These are phyloP conservation scores for Thalassia testudinum DNA, from an alignment of 116 monocot species.

Conservation along the genomic window DNA sequence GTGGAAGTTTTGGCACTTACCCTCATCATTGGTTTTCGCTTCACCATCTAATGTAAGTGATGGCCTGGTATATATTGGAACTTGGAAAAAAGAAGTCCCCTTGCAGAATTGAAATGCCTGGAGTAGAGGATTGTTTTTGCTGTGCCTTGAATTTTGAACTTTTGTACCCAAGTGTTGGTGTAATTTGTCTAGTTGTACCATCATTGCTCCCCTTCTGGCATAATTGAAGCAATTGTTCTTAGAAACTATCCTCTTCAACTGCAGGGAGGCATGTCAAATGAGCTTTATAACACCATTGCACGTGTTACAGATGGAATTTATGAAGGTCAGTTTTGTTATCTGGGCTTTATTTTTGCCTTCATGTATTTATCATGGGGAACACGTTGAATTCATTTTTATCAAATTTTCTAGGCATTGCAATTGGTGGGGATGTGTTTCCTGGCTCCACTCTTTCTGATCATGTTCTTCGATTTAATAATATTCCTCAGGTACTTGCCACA, in stretches of 20 bases:
- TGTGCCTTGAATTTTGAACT: no score
- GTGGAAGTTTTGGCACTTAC: no score
- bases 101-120: no score
- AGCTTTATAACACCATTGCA: slow-evolving; percentile 91
- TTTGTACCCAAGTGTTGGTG: no score
- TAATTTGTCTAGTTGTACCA: no score
- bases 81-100: no score
- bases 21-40: no score
- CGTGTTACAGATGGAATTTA: slow-evolving; percentile 98
- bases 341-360: neutral
- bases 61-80: no score
- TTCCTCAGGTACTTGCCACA: slow-evolving; percentile 57
- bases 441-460: slow-evolving; percentile 98
- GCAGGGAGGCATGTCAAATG: slow-evolving; percentile 99
- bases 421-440: slow-evolving; percentile 98
- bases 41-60: no score
- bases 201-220: no score
- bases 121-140: no score
- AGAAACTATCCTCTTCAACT: neutral
- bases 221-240: neutral
- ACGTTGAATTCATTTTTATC: neutral
- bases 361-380: neutral
- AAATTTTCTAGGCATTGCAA: slow-evolving; percentile 72
- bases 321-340: slow-evolving; percentile 46
- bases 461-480: slow-evolving; percentile 86